Conservation (phyloP, 768 basidiomycete genomes). For the Amanita rubescens region DNA sequence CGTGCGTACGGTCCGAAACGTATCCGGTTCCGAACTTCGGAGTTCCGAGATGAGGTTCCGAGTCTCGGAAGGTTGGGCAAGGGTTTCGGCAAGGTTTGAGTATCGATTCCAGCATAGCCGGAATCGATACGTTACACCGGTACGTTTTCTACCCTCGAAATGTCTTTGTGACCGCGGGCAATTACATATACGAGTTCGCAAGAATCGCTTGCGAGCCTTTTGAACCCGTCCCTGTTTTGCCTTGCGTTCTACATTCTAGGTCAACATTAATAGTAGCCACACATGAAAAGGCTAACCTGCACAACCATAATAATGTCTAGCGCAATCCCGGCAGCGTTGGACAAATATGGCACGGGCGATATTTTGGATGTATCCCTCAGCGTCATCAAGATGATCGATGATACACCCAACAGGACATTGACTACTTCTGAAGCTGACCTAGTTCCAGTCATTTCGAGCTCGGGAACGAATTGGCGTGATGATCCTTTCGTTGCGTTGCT, state of each 20-base stretch:
- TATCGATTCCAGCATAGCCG: no score
- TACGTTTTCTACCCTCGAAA: neutral
- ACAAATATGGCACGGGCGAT: conserved; percentile 1
- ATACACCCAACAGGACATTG: neutral
- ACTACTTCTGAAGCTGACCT: neutral
- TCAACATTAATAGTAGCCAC: no score
- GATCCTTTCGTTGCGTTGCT: no score
- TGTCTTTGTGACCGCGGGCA: neutral
- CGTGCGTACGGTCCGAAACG: neutral
- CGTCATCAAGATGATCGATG: neutral
- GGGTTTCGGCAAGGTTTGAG: no score
- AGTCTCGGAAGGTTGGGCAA: no score
- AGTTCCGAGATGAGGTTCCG: no score
- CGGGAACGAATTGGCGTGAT: no score
- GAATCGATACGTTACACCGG: no score
- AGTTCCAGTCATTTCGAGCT: no score
- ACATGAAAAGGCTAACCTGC: no score
- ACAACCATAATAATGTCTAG: neutral
- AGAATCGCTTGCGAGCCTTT: conserved; percentile 2
- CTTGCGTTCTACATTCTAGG: neutral
- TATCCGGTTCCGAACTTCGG: no score
- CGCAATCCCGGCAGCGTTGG: conserved; percentile 1
- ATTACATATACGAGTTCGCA: conserved; percentile 6
- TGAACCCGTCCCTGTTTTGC: neutral
- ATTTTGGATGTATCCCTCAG: neutral